Base-by-base conservation (phyloP, 1,284 basidiomycete genomes). In the Vanrija sp. region DNA sequence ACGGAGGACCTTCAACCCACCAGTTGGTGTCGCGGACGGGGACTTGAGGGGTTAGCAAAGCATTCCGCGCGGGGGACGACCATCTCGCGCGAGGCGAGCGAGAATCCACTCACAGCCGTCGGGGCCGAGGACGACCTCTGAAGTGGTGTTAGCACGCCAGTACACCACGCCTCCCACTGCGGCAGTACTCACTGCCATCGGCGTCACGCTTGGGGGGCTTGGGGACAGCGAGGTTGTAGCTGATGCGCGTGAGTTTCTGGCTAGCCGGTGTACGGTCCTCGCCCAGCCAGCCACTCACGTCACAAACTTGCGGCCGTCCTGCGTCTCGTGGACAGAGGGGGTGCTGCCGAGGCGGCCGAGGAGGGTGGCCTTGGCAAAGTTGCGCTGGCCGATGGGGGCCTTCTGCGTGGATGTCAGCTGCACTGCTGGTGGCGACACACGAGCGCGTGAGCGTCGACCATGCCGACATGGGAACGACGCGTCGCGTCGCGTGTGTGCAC, bases 291-390 rank as follows among this genome's bases (percentile, higher is more conserved):
- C 20, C 4, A 56, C 66, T 38, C 41, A 68, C 62, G 54, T 62
- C 52, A 59, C 64, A 59, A 68, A 72, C n/a, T 48, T 36, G 45
- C 55, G 62, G 43, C 67, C 67, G 45, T 54, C 47, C 31, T 53
- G 53, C 24, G 62, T 62, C 43, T 59, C 53, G 47, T 58, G 57
- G 50, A 65, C 56, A 42, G 62, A 62, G 38, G 71, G 71, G 24
- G 56, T 58, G 43, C 59, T 59, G 38, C 68, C 71, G 39, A 73
- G 65, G 20, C 69, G 61, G 45, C 71, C 71, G 38, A 73, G 50
- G 50, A 73, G 57, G 41, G 68, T 67, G 41, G 65, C 65, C 53
- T 67, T 67, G 53, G 68, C 55, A 47, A 56, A 62, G 44, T 45
- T 39, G 51, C 63, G 59, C 45, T 50, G 48, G 45, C 41, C 44